phyloP scores from a whole-genome alignment of 148 eudicot genomes.

The Vaccinium myrtillus region DNA sequence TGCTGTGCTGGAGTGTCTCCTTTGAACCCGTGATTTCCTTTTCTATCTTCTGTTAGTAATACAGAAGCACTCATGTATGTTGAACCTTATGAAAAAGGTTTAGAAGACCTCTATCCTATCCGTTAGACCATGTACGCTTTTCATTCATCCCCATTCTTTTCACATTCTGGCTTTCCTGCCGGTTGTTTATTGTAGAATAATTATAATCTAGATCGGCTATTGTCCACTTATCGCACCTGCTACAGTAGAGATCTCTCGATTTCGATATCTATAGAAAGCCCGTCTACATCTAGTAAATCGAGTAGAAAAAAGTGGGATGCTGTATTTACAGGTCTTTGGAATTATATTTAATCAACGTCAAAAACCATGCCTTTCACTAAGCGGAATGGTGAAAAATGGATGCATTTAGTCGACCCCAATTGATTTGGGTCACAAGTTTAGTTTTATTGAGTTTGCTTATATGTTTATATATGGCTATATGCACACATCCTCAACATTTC shows the following conservation, averaged over 20 bases:
- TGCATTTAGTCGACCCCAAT: not conserved
- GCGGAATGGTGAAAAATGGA: not conserved
- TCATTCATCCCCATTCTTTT: too few relatives aligned
- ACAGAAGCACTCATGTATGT: not conserved
- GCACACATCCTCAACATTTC: not conserved
- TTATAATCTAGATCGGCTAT: too few relatives aligned
- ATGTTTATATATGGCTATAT: not conserved
- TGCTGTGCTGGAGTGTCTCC: conserved; percentile 4
- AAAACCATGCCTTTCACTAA: not conserved
- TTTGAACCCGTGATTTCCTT: not conserved
- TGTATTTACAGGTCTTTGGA: too few relatives aligned
- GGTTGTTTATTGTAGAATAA: too few relatives aligned
- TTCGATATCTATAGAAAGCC: too few relatives aligned
- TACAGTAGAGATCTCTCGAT: too few relatives aligned
- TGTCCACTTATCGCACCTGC: too few relatives aligned
- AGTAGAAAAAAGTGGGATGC: too few relatives aligned
- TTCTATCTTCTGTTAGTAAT: not conserved
- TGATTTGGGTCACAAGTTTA: not conserved
- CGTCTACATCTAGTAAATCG: too few relatives aligned
- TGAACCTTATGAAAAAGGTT: not conserved
- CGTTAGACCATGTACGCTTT: too few relatives aligned
- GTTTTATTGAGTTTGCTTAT: not conserved
- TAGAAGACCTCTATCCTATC: too few relatives aligned
- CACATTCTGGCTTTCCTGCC: too few relatives aligned
- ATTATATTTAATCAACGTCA: not conserved